Conservation (phyloP, 2,329 filamentous ascomycete species). For the Cladosporium halotolerans region DNA sequence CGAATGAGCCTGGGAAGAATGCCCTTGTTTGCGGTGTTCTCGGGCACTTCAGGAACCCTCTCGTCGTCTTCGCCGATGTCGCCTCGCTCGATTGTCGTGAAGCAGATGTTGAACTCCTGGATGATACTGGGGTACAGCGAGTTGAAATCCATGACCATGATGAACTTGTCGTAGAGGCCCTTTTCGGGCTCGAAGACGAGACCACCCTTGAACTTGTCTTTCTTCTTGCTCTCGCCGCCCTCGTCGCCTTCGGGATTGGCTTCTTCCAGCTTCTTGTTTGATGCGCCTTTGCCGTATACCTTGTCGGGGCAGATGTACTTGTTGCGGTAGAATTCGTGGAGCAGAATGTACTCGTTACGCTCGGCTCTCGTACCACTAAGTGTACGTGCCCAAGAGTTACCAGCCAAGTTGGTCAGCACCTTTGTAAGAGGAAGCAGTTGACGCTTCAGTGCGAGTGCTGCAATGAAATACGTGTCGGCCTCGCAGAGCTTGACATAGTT, state of each 20-base stretch:
- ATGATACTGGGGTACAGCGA: conserved; percentile 98
- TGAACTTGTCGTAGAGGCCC: conserved; percentile 94
- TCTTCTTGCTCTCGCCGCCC: conserved; percentile 76
- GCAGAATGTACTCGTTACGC: conserved; percentile 96
- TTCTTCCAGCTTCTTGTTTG: conserved; percentile 58
- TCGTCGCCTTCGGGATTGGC: conserved; percentile 65
- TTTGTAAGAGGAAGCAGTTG: conserved; percentile 93
- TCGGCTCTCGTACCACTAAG: conserved; percentile 93
- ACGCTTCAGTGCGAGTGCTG: conserved; percentile 78
- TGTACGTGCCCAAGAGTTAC: conserved; percentile 96
- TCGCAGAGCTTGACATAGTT: conserved; percentile 93
- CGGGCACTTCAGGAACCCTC: conserved; percentile 78
- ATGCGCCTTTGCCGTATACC: conserved; percentile 62
- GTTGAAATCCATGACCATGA: conserved; percentile 99
- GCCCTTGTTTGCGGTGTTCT: conserved; percentile 65
- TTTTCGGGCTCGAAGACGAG: conserved; percentile 97
- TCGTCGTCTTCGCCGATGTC: conserved; percentile 74
- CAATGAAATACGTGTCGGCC: conserved; percentile 91
- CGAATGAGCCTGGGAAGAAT: conserved; percentile 87
- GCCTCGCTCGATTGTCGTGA: conserved; percentile 85
- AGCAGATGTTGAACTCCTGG: conserved; percentile 99
- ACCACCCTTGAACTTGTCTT: conserved; percentile 98
- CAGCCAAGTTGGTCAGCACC: conserved; percentile 89
- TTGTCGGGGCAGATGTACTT: conserved; percentile 99
- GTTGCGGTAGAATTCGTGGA: conserved; percentile 93